These are phyloP conservation scores for Debaryomycetaceae sp. DNA, from an alignment of 1,139 yeast genomes.

Conservation along the genomic window DNA sequence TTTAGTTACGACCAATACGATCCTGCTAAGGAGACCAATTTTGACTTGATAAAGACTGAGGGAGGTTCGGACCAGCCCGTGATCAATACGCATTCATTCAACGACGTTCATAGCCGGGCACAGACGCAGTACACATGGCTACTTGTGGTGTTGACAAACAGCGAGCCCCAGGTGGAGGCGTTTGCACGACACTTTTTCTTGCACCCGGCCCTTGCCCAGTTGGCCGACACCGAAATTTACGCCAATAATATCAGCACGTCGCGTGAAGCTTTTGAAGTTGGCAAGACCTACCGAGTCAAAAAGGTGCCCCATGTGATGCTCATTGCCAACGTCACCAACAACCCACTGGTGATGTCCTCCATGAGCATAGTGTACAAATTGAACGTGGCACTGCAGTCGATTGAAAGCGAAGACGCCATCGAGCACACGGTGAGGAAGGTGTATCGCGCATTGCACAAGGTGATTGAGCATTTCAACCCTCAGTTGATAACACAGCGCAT, in stretches of 20 bases:
- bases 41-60: constrained; percentile 1
- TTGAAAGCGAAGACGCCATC: constrained; percentile 17
- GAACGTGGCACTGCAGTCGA: constrained; percentile 23
- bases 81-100: too few species aligned
- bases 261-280: constrained; percentile 53
- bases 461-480: constrained; percentile 43
- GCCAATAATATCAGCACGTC: constrained; percentile 32
- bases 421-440: constrained; percentile 23
- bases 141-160: constrained; percentile 37
- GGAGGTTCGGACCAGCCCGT: too few species aligned
- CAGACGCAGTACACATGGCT: constrained; percentile 44
- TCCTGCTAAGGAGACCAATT: constrained; percentile 10
- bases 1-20: constrained; percentile 21
- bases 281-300: constrained; percentile 34
- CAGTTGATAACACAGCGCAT: constrained; percentile 47
- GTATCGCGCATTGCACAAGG: constrained; percentile 28
- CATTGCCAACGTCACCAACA: constrained; percentile 47
- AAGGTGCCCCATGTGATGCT: constrained; percentile 44
- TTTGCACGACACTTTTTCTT: constrained; percentile 27
- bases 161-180: constrained; percentile 21
- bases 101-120: constrained; percentile 37
- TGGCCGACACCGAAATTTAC: constrained; percentile 39
- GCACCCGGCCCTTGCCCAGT: constrained; percentile 23
- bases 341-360: constrained; percentile 45
- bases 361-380: constrained; percentile 49